A percentile compares a stretch with the other conserved stretches of the same genome.
phyloP scores from a whole-genome alignment of 371 early-diverging fungal genomes.

The Apophysomyces trapeziformis region DNA sequence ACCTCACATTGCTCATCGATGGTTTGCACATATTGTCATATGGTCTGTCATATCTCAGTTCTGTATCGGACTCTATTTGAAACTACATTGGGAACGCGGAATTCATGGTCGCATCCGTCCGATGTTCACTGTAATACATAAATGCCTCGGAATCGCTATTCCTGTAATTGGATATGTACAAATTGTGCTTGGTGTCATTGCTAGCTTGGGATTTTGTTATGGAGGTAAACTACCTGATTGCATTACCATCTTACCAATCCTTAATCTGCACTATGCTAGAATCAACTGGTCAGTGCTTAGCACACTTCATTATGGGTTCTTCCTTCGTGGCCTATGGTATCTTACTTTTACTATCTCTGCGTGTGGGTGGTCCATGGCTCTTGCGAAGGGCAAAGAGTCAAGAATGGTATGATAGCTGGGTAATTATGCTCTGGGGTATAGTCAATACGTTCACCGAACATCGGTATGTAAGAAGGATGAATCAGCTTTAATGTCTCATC shows the following conservation, averaged over 20 bases:
- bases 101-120: slow-evolving; percentile 60
- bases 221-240: slow-evolving; percentile 33
- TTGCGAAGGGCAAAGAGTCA: slow-evolving; percentile 61
- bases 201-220: slow-evolving; percentile 67
- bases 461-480: slow-evolving; percentile 42
- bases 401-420: slow-evolving; percentile 73
- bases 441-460: slow-evolving; percentile 76
- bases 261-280: slow-evolving; percentile 29
- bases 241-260: no score
- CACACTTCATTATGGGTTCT: slow-evolving; percentile 76
- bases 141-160: slow-evolving; percentile 52
- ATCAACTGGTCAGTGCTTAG: slow-evolving; percentile 65
- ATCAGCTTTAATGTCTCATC: not conserved
- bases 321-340: slow-evolving; percentile 73
- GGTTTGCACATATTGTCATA: slow-evolving; percentile 63
- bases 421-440: slow-evolving; percentile 70
- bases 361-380: slow-evolving; percentile 66
- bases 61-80: slow-evolving; percentile 58
- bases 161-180: slow-evolving; percentile 66
- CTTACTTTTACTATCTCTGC: slow-evolving; percentile 54
- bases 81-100: slow-evolving; percentile 60
- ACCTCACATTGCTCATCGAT: slow-evolving; percentile 66
- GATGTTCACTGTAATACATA: slow-evolving; percentile 51
- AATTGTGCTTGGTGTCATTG: slow-evolving; percentile 68
- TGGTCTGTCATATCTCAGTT: slow-evolving; percentile 58